These are phyloP conservation scores for Bipolaris bicolor DNA, from an alignment of 2,329 filamentous ascomycete genomes.

Conservation along the genomic window DNA sequence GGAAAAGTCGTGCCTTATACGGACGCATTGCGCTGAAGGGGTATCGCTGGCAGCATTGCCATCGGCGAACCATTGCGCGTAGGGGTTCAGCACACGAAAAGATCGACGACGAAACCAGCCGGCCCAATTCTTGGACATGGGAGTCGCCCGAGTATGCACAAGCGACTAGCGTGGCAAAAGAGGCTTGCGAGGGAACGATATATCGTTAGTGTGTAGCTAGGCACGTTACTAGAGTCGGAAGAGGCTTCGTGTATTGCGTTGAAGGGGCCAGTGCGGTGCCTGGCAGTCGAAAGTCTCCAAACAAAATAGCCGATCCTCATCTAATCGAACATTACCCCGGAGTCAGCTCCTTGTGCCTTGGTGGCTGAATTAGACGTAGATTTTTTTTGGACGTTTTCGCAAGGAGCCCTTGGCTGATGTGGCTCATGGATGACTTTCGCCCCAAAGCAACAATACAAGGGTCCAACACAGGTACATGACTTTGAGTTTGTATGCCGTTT, in stretches of 20 bases:
- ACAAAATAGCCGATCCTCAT: constrained; percentile 4
- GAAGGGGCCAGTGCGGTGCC: constrained; percentile 7
- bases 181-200: constrained; percentile 7
- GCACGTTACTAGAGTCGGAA: constrained; percentile 3
- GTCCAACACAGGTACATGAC: neutral
- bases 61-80: constrained; percentile 4
- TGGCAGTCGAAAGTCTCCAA: constrained; percentile 4
- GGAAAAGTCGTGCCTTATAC: constrained; percentile 9
- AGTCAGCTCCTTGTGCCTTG: constrained; percentile 1
- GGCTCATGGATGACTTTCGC: constrained; percentile 2
- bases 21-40: neutral
- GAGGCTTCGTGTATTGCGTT: constrained; percentile 1
- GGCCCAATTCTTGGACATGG: constrained; percentile 9
- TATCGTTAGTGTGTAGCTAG: constrained; percentile 3
- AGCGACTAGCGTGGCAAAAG: constrained; percentile 4
- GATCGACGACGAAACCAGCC: constrained; percentile 1
- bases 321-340: constrained; percentile 10
- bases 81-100: constrained; percentile 1
- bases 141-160: constrained; percentile 9
- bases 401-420: constrained; percentile 1
- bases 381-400: constrained; percentile 6
- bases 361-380: neutral
- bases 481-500: neutral
- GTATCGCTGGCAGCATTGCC: neutral
- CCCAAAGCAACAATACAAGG: neutral